Percentiles rank a stretch among this genome's conserved stretches.
Evolutionary conservation across 768 basidiomycete species (phyloP).

Genomic region (Kwoniella newhampshirensis): DNA sequence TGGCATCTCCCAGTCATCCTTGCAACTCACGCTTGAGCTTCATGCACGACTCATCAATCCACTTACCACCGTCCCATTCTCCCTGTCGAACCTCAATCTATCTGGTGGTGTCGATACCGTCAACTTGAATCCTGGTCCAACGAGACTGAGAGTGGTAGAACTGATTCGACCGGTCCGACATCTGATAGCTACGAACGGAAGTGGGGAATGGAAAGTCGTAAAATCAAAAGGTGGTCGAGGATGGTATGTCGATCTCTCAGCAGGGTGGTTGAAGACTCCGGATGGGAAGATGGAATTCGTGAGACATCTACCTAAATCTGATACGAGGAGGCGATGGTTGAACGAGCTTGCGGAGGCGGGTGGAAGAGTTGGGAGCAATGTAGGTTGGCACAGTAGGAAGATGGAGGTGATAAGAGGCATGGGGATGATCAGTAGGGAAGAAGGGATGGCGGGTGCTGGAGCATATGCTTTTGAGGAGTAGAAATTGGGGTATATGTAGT

Average conservation of each 20-base stretch:
- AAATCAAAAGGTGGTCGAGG: constrained; percentile 88
- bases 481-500: constrained; percentile 21
- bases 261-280: constrained; percentile 62
- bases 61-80: constrained; percentile 74
- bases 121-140: constrained; percentile 57
- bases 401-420: constrained; percentile 93
- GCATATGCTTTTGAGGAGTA: constrained; percentile 92
- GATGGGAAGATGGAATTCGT: constrained; percentile 26
- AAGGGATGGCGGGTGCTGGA: constrained; percentile 89
- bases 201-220: constrained; percentile 75
- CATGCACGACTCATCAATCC: constrained; percentile 77
- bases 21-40: constrained; percentile 72
- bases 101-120: constrained; percentile 24
- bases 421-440: constrained; percentile 87
- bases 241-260: constrained; percentile 90
- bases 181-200: constrained; percentile 65
- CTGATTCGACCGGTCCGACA: constrained; percentile 69
- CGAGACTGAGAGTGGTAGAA: constrained; percentile 82
- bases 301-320: constrained; percentile 55
- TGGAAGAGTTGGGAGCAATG: constrained; percentile 83
- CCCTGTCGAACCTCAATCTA: constrained; percentile 59
- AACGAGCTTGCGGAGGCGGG: constrained; percentile 72
- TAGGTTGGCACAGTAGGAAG: constrained; percentile 95
- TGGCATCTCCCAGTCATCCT: constrained; percentile 57
- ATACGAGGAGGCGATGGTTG: constrained; percentile 72